Evolutionary conservation across 2,329 filamentous ascomycete genomes (phyloP), one percentile per base, ranked within the genome.

Genomic region (Clarireedia homoeocarpa): DNA sequence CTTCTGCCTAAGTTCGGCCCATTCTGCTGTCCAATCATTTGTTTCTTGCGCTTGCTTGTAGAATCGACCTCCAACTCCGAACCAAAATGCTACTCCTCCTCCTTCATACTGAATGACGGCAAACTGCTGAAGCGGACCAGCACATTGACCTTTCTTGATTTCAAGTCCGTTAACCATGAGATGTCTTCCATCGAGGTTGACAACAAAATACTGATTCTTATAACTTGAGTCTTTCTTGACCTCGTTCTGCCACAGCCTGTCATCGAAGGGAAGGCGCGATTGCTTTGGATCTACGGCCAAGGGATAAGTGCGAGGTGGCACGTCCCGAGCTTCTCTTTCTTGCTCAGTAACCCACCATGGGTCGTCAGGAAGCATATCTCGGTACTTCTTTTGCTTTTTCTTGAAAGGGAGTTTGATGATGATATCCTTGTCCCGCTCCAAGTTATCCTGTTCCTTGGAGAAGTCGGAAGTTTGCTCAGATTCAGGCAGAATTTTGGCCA

Each of bases 101-200:
- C 64, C 65, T 27, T 64, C 62, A 27, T 46, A 59, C 38, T 65
- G 58, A 17, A 69, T 67, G 20, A 69, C 54, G 3, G 65, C 67
- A 49, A 69, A 69, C 14, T 39, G 36, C 10, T 66, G 66, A 15
- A 69, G 48, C 3, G 67, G 67, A 2, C 67, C 67, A 12, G 66
- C 67, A 51, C 67, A 58, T 5, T 58, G 54, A 4, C 65, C 65
- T 48, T 60, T 62, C 42, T 51, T 60, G 2, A 69, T 53, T 39
- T 65, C 61, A 12, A 58, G 30, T 5, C 66, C 66, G 46, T 69
- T 69, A 44, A 69, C 56, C 5, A 62, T 51, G 3, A 69, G 26
- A 4, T 52, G 61, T 6, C 61, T 61, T 7, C 62, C 61, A 17
- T 64, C 61, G 0, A 66, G 55, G 20, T 68, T 69, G 5, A 65